Base-by-base conservation (phyloP, 345 rosid genomes). In the Rhizophora mangle region DNA sequence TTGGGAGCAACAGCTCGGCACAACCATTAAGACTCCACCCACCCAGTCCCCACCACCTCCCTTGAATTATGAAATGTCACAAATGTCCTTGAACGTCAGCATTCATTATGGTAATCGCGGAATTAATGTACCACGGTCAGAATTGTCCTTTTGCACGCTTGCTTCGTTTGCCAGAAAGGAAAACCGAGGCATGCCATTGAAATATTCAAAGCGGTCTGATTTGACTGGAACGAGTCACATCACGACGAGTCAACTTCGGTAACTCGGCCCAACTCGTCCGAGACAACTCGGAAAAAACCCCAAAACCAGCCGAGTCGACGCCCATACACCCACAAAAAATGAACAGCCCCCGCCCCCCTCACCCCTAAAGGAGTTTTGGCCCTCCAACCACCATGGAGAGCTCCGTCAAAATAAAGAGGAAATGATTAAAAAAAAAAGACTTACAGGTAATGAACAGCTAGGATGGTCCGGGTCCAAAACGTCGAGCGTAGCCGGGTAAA, bases 1-100 rank as follows among this genome's bases (percentile, higher is more conserved):
- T 43, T 75, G 67, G 68, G 83, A 80, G 69, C 21, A 43, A 85
- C 93, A 86, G 85, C 90, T 83, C 84, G 79, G 67, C 49, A 64
- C 34, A 76, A 81, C 78, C 74, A 82, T 64, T 76, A 1, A 34
- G 37, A 79, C 76, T 68, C 63, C 49, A 15, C 27, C 49, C 5
- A 3, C 16, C 19, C 49, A 6, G 3, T 0, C 3, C 49, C 18
- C 46, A 43, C 49, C 49, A 13, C 49, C 18, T 2, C 4, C 49
- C 16, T 58, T 24, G 26, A 4, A 16, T 7, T 5, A 0, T 0
- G 0, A 43, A 75, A 49, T 68, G 52, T 62, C 89, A 20, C 37
- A 74, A 69, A 21, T 72, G 76, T 80, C 90, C 88, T 72, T 63
- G 62, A 20, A 53, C 4, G 3, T 24, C 10, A 24, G 1, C 31